phyloP scores from a whole-genome alignment of 2,329 filamentous ascomycete genomes.

The Microdochium bolleyi region DNA sequence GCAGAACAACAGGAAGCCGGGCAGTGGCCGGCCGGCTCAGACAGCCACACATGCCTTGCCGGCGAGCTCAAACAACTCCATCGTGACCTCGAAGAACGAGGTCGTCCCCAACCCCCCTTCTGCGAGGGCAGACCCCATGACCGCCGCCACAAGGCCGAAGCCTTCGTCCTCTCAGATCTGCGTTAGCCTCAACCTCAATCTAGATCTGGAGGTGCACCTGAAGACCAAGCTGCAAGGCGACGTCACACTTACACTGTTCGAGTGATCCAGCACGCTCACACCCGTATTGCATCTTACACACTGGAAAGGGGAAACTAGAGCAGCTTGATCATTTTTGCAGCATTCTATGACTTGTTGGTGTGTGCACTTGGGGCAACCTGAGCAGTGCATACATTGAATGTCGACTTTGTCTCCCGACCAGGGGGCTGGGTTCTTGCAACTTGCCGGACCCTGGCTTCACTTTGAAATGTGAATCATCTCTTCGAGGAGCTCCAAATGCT shows the following conservation, averaged over 20 bases:
- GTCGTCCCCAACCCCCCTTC: background rate
- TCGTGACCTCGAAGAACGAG: background rate
- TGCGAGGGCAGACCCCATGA: background rate
- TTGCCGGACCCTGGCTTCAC: too few species aligned
- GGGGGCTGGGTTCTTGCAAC: too few species aligned
- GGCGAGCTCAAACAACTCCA: background rate
- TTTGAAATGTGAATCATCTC: too few species aligned
- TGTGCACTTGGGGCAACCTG: too few species aligned
- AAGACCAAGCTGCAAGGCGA: background rate
- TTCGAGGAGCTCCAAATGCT: background rate
- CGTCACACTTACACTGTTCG: background rate
- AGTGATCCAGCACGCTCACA: background rate
- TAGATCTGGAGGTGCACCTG: background rate
- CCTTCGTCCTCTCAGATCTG: background rate
- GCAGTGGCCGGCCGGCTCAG: background rate
- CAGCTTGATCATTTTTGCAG: too few species aligned
- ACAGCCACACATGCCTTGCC: background rate
- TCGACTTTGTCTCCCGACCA: too few species aligned
- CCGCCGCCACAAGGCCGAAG: background rate
- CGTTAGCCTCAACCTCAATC: background rate
- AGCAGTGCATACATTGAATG: too few species aligned
- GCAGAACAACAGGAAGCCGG: background rate
- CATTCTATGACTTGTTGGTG: too few species aligned
- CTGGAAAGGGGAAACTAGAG: too few species aligned
- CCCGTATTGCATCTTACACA: background rate